These are phyloP conservation scores for Cryphonectria naterciae DNA, from an alignment of 2,329 filamentous ascomycete genomes.

Conservation along the genomic window DNA sequence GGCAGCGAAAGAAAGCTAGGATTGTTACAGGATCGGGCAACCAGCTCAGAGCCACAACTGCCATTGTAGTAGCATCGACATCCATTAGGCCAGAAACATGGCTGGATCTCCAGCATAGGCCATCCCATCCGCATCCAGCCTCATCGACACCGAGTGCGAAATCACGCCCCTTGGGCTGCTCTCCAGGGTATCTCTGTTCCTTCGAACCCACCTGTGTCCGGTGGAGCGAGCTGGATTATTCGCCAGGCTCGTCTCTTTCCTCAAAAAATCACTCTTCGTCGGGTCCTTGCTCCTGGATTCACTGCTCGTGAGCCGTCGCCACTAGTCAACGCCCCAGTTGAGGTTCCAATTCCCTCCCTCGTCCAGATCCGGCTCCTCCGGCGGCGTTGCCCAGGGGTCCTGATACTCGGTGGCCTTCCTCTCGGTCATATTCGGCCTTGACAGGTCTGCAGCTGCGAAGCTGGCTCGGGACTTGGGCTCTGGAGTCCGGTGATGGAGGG, in stretches of 20 bases:
- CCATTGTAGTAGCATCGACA: neutral
- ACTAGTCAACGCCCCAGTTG: conserved; percentile 42
- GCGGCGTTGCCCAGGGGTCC: conserved; percentile 31
- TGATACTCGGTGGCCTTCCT: conserved; percentile 23
- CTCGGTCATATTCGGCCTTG: conserved; percentile 20
- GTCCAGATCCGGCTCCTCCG: conserved; percentile 26
- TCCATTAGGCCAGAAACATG: neutral
- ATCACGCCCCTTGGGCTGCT: neutral
- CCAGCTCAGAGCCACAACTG: neutral
- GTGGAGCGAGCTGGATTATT: neutral
- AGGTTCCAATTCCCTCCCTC: conserved; percentile 35
- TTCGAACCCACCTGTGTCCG: neutral
- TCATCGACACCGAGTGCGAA: conserved; percentile 1
- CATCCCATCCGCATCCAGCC: conserved; percentile 14
- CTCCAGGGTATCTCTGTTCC: neutral
- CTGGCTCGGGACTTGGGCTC: conserved; percentile 17
- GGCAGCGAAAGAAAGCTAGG: neutral
- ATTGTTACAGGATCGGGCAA: neutral
- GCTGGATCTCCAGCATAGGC: conserved; percentile 13
- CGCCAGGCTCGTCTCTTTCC: neutral
- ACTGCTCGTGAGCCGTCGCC: conserved; percentile 1
- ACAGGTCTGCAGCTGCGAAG: conserved; percentile 28
- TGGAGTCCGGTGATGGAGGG: conserved; percentile 26
- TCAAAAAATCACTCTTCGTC: neutral
- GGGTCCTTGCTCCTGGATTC: too few relatives aligned